Conservation (phyloP, 345 rosid genomes). For the Capsella bursapastoris region DNA sequence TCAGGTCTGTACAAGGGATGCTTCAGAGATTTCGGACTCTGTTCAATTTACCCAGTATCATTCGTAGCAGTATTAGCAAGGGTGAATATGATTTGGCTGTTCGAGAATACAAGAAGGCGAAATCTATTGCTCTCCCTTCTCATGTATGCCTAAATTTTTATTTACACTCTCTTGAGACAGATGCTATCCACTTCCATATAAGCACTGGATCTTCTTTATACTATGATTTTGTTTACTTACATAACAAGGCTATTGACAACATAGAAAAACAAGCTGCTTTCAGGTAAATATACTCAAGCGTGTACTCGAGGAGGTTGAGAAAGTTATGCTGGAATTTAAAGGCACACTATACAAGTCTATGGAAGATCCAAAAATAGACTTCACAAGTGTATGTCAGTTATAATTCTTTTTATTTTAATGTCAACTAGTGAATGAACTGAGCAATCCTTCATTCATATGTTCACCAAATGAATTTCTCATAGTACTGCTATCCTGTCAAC, state of each 20-base stretch:
- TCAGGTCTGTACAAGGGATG: slow-evolving; percentile 98
- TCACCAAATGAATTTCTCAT: slow-evolving; percentile 9
- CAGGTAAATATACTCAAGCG: slow-evolving; percentile 96
- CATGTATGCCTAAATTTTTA: slow-evolving; percentile 63
- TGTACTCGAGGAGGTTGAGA: slow-evolving; percentile 99
- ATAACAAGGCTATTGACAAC: slow-evolving; percentile 27
- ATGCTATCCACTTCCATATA: slow-evolving; percentile 14
- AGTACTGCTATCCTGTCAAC: slow-evolving; percentile 18
- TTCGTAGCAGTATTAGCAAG: slow-evolving; percentile 90
- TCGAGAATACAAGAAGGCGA: slow-evolving; percentile 98
- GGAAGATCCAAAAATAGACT: slow-evolving; percentile 97
- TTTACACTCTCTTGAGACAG: slow-evolving; percentile 25
- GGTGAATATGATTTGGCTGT: slow-evolving; percentile 97
- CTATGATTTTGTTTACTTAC: slow-evolving; percentile 3
- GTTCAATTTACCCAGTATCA: slow-evolving; percentile 94
- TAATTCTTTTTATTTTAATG: slow-evolving; percentile 13
- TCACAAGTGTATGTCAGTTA: slow-evolving; percentile 67
- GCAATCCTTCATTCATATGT: slow-evolving; percentile 6
- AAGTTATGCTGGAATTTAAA: slow-evolving; percentile 95
- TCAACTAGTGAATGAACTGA: slow-evolving; percentile 23
- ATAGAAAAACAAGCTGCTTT: slow-evolving; percentile 40
- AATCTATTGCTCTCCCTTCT: slow-evolving; percentile 93
- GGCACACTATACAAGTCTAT: slow-evolving; percentile 87
- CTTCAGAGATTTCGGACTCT: slow-evolving; percentile 95
- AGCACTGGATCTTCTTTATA: slow-evolving; percentile 6